A percentile compares a stretch with the other conserved stretches of the same genome.
These are phyloP conservation scores for Paraleonurus japonicus DNA, from an alignment of 257 asterid genomes.

Conservation along the genomic window DNA sequence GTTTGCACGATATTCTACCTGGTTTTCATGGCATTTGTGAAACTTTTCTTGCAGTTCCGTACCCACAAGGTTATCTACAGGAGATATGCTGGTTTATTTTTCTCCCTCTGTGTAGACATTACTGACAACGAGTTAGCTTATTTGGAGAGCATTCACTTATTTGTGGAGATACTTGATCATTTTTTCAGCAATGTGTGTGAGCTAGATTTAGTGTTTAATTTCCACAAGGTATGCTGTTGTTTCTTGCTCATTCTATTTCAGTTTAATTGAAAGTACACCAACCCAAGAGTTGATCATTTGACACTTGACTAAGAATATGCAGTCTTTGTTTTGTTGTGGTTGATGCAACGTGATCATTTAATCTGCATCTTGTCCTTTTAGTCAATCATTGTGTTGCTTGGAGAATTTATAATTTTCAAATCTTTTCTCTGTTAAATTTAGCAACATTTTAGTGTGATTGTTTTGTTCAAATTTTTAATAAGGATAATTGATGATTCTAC, in stretches of 20 bases:
- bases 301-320: background rate
- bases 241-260: slow-evolving; percentile 1
- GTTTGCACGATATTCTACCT: background rate
- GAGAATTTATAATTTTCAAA: background rate
- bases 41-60: slow-evolving; percentile 73
- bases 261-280: background rate
- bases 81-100: slow-evolving; percentile 94
- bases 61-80: slow-evolving; percentile 95
- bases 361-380: background rate
- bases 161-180: slow-evolving; percentile 96
- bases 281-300: background rate
- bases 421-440: background rate
- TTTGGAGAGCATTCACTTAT: slow-evolving; percentile 88
- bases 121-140: slow-evolving; percentile 87
- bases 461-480: background rate
- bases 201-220: slow-evolving; percentile 91
- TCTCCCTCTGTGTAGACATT: slow-evolving; percentile 93
- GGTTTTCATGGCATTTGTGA: too few species aligned
- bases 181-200: slow-evolving; percentile 98
- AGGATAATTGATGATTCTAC: background rate
- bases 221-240: slow-evolving; percentile 76
- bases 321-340: background rate
- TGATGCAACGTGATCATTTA: background rate
- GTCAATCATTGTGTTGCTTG: background rate
- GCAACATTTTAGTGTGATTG: background rate